Evolutionary conservation across 345 rosid species (phyloP).

Genomic region (Brassica napus): Da-Ae NC_063442.1:4285501-4286000

Average conservation of each 20-base stretch:
- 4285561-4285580: conserved; percentile 62
- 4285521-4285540: conserved; percentile 33
- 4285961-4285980: not conserved
- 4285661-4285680: conserved; percentile 42
- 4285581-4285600: conserved; percentile 68
- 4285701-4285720: conserved; percentile 19
- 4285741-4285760: not conserved
- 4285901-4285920: not conserved
- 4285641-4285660: conserved; percentile 50
- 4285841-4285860: not conserved
- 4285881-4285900: not conserved
- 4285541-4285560: conserved; percentile 47
- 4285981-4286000: not conserved
- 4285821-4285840: not conserved
- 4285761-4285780: conserved; percentile 15
- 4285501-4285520: conserved; percentile 43
- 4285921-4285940: not conserved
- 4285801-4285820: not conserved
- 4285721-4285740: not conserved
- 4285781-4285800: not conserved
- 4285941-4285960: not conserved
- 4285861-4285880: not conserved
- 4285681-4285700: not conserved
- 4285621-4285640: conserved; percentile 41
- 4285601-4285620: conserved; percentile 46